phyloP scores from a whole-genome alignment of 768 basidiomycete species.

The Hydnomerulius pinastri region DNA sequence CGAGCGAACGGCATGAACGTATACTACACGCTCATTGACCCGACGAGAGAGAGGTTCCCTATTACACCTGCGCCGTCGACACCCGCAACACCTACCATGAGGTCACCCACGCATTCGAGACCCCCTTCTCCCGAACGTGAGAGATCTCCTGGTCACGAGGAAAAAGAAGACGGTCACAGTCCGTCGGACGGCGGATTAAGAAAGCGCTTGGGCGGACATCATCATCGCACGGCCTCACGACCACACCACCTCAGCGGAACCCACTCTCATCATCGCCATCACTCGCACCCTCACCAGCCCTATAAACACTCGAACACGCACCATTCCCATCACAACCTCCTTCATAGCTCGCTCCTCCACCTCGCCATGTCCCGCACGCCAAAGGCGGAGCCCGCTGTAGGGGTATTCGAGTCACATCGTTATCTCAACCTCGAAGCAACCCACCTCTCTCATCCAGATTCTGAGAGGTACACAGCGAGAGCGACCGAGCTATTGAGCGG shows the following conservation, averaged over 20 bases:
- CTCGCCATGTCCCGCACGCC: slow-evolving; percentile 33
- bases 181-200: not conserved
- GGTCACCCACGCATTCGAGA: slow-evolving; percentile 34
- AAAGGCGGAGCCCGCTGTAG: slow-evolving; percentile 57
- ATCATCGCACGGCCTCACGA: slow-evolving; percentile 1
- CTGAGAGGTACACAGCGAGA: slow-evolving; percentile 42
- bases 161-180: not conserved
- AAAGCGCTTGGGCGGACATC: not conserved
- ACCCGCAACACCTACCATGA: slow-evolving; percentile 36
- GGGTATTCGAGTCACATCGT: slow-evolving; percentile 71
- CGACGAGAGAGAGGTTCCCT: slow-evolving; percentile 58
- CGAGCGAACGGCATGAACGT: slow-evolving; percentile 62
- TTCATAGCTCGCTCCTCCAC: slow-evolving; percentile 43
- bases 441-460: slow-evolving; percentile 50
- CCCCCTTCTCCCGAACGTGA: slow-evolving; percentile 31
- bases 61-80: slow-evolving; percentile 43
- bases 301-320: slow-evolving; percentile 17
- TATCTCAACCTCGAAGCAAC: slow-evolving; percentile 69
- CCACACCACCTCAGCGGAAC: slow-evolving; percentile 1
- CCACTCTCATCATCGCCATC: slow-evolving; percentile 10
- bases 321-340: slow-evolving; percentile 31
- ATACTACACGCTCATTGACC: slow-evolving; percentile 67
- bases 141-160: not conserved
- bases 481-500: slow-evolving; percentile 47
- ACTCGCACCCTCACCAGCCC: slow-evolving; percentile 11